Base-by-base conservation (phyloP, 116 monocot species). In the Trichopus zeylanicus region DNA sequence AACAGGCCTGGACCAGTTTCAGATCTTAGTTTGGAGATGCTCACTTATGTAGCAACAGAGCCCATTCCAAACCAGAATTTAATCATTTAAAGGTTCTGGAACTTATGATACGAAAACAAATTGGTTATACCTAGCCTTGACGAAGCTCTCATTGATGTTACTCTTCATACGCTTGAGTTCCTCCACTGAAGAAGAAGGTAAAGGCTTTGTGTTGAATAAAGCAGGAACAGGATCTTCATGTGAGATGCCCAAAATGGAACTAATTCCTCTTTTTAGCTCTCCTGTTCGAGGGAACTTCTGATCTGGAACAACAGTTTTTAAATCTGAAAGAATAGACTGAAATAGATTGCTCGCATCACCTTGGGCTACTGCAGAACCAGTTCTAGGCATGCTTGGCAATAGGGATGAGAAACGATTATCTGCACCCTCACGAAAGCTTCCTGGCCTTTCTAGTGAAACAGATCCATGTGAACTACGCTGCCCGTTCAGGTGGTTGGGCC, bases 111-210 rank as follows among this genome's bases (percentile, higher is more conserved):
- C 10, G 12, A 52, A 51, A 56, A 3, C 21, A 48, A 28, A 57
- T 0, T 2, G 55, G 21, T 53, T 61, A 19, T 72, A 84, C 84
- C 84, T 75, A n/a, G 84, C 84, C 57, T 75, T 79, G 28, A 16
- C 47, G 38, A 37, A 63, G 58, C 48, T 6, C 51, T 75, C 84
- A 13, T 42, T 47, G 27, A 84, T 26, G 60, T 69, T 69, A 59
- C 27, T 51, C 67, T 31, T 79, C 51, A 75, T 13, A 26, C 84
- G 74, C 73, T 31, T 79, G 59, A 75, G 46, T 30, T 84, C 84
- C 52, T 84, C 84, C 26, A 57, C 12, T 69, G 68, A 61, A 6
- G 67, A 63, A 65, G 46, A 30, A 57, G 73, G 29, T 31, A 70
- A 59, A 26, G 56, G 61, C 62, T 67, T 73, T 20, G 29, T 46